Conservation (phyloP, 2,329 filamentous ascomycete genomes). For the Neofusicoccum parvum region DNA sequence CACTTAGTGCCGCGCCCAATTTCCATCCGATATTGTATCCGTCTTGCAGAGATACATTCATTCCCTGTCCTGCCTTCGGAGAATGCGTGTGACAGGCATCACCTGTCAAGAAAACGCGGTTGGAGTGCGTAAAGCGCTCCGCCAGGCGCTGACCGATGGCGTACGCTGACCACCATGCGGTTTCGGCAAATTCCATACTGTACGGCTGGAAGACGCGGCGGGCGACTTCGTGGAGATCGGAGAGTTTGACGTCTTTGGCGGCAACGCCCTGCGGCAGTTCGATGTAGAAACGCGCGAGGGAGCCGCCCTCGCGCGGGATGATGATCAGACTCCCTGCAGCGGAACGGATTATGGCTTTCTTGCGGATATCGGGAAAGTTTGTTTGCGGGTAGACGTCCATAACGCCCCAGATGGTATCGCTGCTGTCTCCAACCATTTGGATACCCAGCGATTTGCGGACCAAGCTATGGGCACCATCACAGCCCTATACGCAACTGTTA, state of each 20-base stretch:
- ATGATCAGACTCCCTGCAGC: constrained; percentile 51
- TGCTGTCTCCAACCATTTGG: constrained; percentile 62
- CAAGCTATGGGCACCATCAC: constrained; percentile 56
- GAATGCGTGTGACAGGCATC: constrained; percentile 72
- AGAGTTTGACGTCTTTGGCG: constrained; percentile 55
- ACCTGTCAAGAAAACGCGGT: constrained; percentile 69
- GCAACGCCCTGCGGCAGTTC: constrained; percentile 53
- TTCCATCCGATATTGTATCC: constrained; percentile 63
- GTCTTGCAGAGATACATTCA: constrained; percentile 64
- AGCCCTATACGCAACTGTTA: constrained; percentile 32
- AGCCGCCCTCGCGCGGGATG: constrained; percentile 57
- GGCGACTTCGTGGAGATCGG: constrained; percentile 52
- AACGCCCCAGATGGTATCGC: constrained; percentile 60
- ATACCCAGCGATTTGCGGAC: constrained; percentile 55
- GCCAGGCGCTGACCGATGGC: constrained; percentile 72
- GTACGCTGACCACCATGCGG: constrained; percentile 74
- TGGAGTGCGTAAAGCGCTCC: constrained; percentile 65
- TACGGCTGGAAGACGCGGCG: constrained; percentile 54
- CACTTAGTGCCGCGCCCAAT: constrained; percentile 47
- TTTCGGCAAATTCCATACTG: constrained; percentile 37
- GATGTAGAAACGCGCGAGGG: constrained; percentile 64
- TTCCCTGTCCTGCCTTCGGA: constrained; percentile 70
- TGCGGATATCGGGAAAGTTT: constrained; percentile 54
- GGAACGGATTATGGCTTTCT: constrained; percentile 53
- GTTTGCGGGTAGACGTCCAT: constrained; percentile 56